Percentiles rank a stretch among this genome's conserved stretches.
These are phyloP conservation scores for Melanopsichium pennsylvanicum DNA, from an alignment of 1,284 basidiomycete species.

Conservation along the genomic window DNA sequence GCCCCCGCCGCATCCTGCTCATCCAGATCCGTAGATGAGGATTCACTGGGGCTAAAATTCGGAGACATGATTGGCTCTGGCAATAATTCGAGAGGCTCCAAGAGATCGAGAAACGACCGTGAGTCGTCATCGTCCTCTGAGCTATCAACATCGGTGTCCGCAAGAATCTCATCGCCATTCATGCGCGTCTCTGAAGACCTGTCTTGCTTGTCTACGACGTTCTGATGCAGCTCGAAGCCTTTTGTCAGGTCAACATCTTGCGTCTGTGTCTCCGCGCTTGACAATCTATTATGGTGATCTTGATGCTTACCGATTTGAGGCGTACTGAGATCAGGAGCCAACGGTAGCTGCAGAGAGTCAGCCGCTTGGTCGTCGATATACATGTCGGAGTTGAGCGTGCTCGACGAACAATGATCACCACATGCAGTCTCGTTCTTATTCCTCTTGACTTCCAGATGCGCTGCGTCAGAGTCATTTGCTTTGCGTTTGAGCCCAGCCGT, in stretches of 20 bases:
- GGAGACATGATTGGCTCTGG: background rate
- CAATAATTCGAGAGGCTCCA: conserved; percentile 10
- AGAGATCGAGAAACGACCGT: conserved; percentile 23
- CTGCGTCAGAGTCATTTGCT: background rate
- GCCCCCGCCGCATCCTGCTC: background rate
- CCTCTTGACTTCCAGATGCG: background rate
- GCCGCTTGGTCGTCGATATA: conserved; percentile 11
- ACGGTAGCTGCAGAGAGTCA: too few species aligned
- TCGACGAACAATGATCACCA: too few species aligned
- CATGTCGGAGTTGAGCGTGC: conserved; percentile 5
- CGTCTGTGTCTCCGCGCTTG: background rate
- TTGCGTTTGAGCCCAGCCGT: too few species aligned
- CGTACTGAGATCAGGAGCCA: too few species aligned
- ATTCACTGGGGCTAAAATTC: conserved; percentile 1
- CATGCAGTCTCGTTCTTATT: too few species aligned
- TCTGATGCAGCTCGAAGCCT: too few species aligned
- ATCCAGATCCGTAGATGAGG: conserved; percentile 6
- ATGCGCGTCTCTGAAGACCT: background rate
- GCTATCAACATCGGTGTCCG: conserved; percentile 2
- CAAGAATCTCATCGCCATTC: background rate
- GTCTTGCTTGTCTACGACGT: background rate
- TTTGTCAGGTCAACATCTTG: background rate
- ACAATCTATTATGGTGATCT: too few species aligned
- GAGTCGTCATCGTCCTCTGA: conserved; percentile 16
- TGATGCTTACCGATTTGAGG: conserved; percentile 18